phyloP scores from a whole-genome alignment of 2,329 filamentous ascomycete genomes.

The Alternaria atra region DNA sequence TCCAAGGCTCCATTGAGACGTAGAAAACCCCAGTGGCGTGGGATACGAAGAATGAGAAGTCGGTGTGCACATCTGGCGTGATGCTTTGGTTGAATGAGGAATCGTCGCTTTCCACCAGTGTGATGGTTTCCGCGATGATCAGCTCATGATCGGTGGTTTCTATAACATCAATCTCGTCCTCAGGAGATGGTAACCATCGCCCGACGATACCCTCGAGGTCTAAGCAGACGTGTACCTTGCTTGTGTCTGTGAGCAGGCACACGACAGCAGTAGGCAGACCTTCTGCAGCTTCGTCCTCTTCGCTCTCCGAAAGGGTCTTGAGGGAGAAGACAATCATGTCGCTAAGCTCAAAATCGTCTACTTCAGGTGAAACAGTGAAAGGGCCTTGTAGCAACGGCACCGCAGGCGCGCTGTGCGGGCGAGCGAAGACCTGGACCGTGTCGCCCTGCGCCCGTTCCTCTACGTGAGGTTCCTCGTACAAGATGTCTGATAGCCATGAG shows the following conservation, averaged over 20 bases:
- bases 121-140: constrained; percentile 55
- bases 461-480: constrained; percentile 59
- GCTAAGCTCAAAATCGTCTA: constrained; percentile 65
- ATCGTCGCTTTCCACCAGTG: constrained; percentile 32
- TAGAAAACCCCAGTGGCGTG: constrained; percentile 63
- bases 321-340: constrained; percentile 67
- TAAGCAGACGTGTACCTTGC: constrained; percentile 66
- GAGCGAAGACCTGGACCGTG: constrained; percentile 62
- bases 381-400: constrained; percentile 71
- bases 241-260: constrained; percentile 65
- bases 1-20: constrained; percentile 66
- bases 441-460: constrained; percentile 54
- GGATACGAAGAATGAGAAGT: constrained; percentile 68
- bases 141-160: constrained; percentile 40
- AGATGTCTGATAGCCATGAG: constrained; percentile 63
- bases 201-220: constrained; percentile 70
- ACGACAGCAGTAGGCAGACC: constrained; percentile 66
- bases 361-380: constrained; percentile 62
- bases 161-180: constrained; percentile 30
- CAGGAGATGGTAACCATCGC: constrained; percentile 66
- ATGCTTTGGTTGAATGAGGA: constrained; percentile 62
- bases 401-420: constrained; percentile 63
- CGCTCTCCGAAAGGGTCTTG: constrained; percentile 60
- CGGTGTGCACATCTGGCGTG: constrained; percentile 63
- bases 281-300: constrained; percentile 58